Evolutionary conservation across 2,329 filamentous ascomycete species (phyloP).

Genomic region (Colletotrichum neosansevieriae): DNA sequence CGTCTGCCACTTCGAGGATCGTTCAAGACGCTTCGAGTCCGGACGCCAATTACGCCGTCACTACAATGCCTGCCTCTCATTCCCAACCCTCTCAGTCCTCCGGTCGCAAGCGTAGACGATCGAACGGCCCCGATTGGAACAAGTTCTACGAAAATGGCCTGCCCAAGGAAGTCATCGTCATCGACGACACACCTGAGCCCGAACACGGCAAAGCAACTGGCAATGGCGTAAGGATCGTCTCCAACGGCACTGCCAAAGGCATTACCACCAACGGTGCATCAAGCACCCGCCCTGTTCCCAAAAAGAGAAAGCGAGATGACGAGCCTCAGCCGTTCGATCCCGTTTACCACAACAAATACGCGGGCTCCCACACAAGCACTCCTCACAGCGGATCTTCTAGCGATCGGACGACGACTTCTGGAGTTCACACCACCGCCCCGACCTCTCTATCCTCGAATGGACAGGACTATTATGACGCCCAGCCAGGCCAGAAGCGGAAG

Average conservation of each 20-base stretch:
- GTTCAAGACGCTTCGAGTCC: constrained; percentile 46
- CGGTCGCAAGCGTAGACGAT: constrained; percentile 66
- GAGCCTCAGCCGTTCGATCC: constrained; percentile 72
- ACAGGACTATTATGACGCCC: constrained; percentile 74
- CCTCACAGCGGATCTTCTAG: constrained; percentile 81
- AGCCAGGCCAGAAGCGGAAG: constrained; percentile 90
- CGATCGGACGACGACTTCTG: constrained; percentile 80
- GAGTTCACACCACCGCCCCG: constrained; percentile 85
- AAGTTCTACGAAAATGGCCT: constrained; percentile 86
- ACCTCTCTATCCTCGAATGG: constrained; percentile 78
- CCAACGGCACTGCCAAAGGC: constrained; percentile 50
- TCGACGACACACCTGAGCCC: constrained; percentile 77
- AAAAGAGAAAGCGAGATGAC: constrained; percentile 78
- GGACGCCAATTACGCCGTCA: constrained; percentile 47
- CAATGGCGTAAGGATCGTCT: constrained; percentile 54
- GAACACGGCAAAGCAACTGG: constrained; percentile 52
- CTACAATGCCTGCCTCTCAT: constrained; percentile 52
- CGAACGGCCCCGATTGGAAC: constrained; percentile 79
- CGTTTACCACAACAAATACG: constrained; percentile 77
- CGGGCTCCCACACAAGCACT: constrained; percentile 77
- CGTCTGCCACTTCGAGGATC: constrained; percentile 47
- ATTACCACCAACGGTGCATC: constrained; percentile 47
- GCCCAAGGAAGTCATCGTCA: constrained; percentile 88
- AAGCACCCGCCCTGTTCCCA: constrained; percentile 67
- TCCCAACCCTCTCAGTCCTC: constrained; percentile 42